Percentiles rank a stretch among this genome's conserved stretches.
phyloP scores from a whole-genome alignment of 306 rosid species.

The Luffa aegyptiaca region DNA sequence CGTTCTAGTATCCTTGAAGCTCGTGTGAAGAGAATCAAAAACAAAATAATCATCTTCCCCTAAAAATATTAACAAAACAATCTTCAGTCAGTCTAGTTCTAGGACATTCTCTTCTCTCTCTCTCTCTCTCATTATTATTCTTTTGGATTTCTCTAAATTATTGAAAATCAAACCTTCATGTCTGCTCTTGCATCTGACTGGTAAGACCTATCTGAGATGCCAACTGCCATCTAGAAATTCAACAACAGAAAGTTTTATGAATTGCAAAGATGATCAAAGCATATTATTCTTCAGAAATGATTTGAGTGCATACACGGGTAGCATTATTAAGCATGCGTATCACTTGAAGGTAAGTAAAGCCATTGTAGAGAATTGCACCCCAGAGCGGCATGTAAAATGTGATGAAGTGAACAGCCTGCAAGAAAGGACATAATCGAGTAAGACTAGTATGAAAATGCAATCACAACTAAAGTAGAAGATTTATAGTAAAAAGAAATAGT shows the following conservation, averaged over 20 bases:
- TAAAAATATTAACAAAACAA: not conserved
- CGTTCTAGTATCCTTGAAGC: not conserved
- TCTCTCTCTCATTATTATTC: not conserved
- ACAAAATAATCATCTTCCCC: not conserved
- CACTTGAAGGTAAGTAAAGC: slow-evolving; percentile 81
- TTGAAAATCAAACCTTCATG: slow-evolving; percentile 55
- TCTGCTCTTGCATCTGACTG: slow-evolving; percentile 72
- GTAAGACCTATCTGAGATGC: slow-evolving; percentile 65
- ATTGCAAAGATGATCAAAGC: slow-evolving; percentile 6
- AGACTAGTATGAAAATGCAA: not conserved
- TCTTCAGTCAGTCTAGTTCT: not conserved
- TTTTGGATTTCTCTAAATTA: not conserved
- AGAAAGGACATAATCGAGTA: not conserved
- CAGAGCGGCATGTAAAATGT: slow-evolving; percentile 94
- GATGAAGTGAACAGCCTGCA: slow-evolving; percentile 87
- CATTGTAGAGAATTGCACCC: slow-evolving; percentile 98
- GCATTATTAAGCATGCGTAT: slow-evolving; percentile 99
- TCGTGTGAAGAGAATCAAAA: not conserved
- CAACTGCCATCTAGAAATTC: slow-evolving; percentile 87
- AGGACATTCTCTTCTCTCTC: not conserved
- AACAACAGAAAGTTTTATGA: slow-evolving; percentile 18
- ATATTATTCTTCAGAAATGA: not conserved
- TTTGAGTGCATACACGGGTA: slow-evolving; percentile 61
- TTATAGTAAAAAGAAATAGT: not conserved
- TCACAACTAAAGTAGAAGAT: not conserved